Evolutionary conservation across 164 flowering plant species (phyloP).

Genomic region (Tinospora cordifolia): DNA sequence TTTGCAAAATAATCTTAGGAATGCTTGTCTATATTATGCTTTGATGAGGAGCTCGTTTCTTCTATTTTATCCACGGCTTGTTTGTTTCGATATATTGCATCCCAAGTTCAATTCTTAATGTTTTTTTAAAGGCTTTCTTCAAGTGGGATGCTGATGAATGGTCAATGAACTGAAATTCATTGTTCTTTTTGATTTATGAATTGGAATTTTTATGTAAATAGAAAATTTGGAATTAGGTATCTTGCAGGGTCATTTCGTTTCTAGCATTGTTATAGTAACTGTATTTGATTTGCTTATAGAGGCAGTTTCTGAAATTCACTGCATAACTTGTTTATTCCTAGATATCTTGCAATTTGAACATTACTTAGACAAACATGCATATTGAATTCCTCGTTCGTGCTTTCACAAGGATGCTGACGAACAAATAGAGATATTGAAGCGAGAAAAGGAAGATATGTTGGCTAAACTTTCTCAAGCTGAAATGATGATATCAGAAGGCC

Average conservation of each 20-base stretch:
- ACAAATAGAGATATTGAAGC: slow-evolving; percentile 37
- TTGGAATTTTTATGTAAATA: too few relatives aligned
- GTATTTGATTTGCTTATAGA: neutral
- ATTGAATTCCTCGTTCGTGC: neutral
- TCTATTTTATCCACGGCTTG: too few relatives aligned
- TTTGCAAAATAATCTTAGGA: too few relatives aligned
- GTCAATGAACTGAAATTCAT: too few relatives aligned
- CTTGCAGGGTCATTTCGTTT: neutral
- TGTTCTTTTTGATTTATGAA: too few relatives aligned
- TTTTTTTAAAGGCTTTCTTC: too few relatives aligned
- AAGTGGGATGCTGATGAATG: too few relatives aligned
- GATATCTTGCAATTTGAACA: neutral
- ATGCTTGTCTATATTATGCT: too few relatives aligned
- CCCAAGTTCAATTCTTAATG: too few relatives aligned
- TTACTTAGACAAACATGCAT: neutral
- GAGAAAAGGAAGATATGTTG: slow-evolving; percentile 63
- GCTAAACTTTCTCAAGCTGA: slow-evolving; percentile 60
- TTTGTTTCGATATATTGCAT: too few relatives aligned
- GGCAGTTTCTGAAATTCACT: neutral
- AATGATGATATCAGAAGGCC: slow-evolving; percentile 49
- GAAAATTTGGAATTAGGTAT: too few relatives aligned
- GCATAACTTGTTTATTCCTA: neutral
- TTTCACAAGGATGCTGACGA: slow-evolving; percentile 55
- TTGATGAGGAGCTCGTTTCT: too few relatives aligned
- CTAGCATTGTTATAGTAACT: neutral